These are phyloP conservation scores for Boletus reticuloceps DNA, from an alignment of 768 basidiomycete species.

Conservation along the genomic window DNA sequence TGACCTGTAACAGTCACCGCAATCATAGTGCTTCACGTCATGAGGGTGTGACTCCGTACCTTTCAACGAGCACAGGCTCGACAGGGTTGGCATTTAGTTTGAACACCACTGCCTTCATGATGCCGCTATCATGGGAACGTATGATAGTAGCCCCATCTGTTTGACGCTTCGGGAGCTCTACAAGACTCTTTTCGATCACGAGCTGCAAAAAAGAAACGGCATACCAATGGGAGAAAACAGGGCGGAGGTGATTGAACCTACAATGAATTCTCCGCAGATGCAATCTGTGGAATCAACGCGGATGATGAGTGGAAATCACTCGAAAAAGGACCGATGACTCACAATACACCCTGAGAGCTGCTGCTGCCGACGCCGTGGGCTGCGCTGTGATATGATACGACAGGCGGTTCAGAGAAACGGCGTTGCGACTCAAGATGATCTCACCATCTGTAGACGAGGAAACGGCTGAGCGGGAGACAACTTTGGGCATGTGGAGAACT, in stretches of 20 bases:
- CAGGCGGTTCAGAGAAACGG: background rate
- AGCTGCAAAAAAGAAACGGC: constrained; percentile 44
- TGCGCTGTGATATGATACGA: constrained; percentile 46
- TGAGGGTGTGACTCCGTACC: constrained; percentile 44
- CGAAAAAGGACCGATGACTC: constrained; percentile 29
- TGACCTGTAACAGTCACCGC: constrained; percentile 36
- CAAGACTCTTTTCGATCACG: constrained; percentile 74
- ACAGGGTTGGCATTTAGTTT: constrained; percentile 77
- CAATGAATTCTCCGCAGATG: constrained; percentile 86
- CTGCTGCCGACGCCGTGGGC: constrained; percentile 75
- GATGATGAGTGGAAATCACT: constrained; percentile 6
- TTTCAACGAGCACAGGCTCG: constrained; percentile 74
- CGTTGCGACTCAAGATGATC: constrained; percentile 9
- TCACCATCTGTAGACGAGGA: constrained; percentile 85
- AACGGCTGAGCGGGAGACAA: constrained; percentile 84
- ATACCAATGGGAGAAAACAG: background rate
- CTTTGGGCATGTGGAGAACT: constrained; percentile 74
- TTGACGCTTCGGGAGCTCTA: constrained; percentile 64
- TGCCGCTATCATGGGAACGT: constrained; percentile 62
- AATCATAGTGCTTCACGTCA: constrained; percentile 19
- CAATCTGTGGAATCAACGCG: constrained; percentile 53
- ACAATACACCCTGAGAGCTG: constrained; percentile 83
- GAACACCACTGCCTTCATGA: constrained; percentile 67
- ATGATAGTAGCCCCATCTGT: constrained; percentile 82
- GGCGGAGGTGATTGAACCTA: constrained; percentile 37